These are phyloP conservation scores for Naematelia aurantialba DNA, from an alignment of 768 basidiomycete genomes.

Conservation along the genomic window DNA sequence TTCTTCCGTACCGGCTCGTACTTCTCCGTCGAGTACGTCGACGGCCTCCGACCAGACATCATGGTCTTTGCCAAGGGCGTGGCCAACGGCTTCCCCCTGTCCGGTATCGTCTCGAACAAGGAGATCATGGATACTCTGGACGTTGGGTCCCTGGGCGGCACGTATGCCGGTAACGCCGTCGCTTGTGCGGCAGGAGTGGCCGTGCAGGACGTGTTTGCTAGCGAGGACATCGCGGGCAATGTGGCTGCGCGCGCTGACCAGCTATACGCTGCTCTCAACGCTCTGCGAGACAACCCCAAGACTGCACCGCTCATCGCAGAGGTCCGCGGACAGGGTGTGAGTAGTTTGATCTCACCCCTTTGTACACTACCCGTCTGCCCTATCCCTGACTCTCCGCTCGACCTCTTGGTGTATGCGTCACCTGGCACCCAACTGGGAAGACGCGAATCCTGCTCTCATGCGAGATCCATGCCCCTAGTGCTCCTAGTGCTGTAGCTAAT, in stretches of 20 bases:
- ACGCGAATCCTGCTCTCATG: no score
- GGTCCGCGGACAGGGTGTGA: slow-evolving; percentile 80
- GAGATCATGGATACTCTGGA: slow-evolving; percentile 67
- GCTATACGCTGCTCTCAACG: slow-evolving; percentile 62
- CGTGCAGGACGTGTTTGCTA: slow-evolving; percentile 68
- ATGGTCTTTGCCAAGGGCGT: slow-evolving; percentile 78
- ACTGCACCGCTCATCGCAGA: slow-evolving; percentile 67
- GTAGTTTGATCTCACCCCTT: not conserved
- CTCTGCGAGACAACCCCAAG: slow-evolving; percentile 58
- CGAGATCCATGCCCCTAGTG: no score
- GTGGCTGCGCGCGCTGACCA: slow-evolving; percentile 59
- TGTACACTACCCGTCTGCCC: not conserved
- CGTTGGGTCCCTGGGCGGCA: slow-evolving; percentile 39
- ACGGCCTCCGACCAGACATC: slow-evolving; percentile 81
- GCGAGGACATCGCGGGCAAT: slow-evolving; percentile 78
- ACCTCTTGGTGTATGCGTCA: no score
- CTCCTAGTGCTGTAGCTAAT: no score
- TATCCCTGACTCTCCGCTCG: no score
- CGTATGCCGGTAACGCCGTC: slow-evolving; percentile 76
- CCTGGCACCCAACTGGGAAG: no score
- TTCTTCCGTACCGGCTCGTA: slow-evolving; percentile 77
- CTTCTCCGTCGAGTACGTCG: slow-evolving; percentile 61
- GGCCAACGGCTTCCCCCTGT: slow-evolving; percentile 81
- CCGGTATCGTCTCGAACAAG: slow-evolving; percentile 73
- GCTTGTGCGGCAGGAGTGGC: slow-evolving; percentile 87